These are phyloP conservation scores for Haematococcus sp. DNA, from an alignment of 139 green algal species.

Conservation along the genomic window DNA sequence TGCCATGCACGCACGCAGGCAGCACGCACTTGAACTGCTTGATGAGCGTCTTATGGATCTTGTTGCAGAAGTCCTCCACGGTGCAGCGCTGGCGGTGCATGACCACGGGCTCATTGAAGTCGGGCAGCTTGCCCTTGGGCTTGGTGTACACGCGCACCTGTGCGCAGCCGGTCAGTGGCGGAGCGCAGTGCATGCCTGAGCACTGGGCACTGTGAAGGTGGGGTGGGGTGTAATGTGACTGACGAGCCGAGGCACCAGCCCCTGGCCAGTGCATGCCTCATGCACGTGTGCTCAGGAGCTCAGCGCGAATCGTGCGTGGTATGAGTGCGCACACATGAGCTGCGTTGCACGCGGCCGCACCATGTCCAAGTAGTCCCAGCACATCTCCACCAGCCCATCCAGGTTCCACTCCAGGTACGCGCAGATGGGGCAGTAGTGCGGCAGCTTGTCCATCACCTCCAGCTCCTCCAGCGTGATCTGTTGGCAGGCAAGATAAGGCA, in stretches of 20 bases:
- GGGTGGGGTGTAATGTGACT: no score
- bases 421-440: conserved; percentile 96
- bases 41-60: conserved; percentile 79
- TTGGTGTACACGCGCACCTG: conserved; percentile 87
- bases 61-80: conserved; percentile 97
- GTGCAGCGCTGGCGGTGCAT: conserved; percentile 62
- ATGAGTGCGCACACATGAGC: background rate
- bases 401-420: conserved; percentile 91
- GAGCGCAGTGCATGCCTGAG: no score
- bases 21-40: conserved; percentile 96
- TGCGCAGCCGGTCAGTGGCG: background rate
- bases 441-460: conserved; percentile 78
- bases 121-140: conserved; percentile 90
- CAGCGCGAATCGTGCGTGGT: background rate
- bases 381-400: conserved; percentile 92
- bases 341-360: no score
- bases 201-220: no score
- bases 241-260: no score
- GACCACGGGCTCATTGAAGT: conserved; percentile 97
- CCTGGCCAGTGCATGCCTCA: no score
- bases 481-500: background rate
- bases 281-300: background rate
- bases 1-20: no score
- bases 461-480: conserved; percentile 82
- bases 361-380: conserved; percentile 96